Evolutionary conservation across 768 basidiomycete species (phyloP).

Genomic region (Rhizopogon rudus): DNA sequence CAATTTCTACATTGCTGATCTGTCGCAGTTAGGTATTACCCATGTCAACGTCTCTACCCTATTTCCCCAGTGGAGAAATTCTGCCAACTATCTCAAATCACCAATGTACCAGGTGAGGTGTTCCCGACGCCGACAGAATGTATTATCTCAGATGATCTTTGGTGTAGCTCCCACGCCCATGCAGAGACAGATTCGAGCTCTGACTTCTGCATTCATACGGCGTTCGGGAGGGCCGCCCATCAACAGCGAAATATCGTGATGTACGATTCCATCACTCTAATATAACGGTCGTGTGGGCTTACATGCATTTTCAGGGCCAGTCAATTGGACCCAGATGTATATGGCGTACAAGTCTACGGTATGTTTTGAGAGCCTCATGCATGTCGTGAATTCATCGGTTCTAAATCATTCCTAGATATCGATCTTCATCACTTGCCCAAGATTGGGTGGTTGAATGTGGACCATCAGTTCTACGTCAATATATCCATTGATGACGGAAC

Average conservation of each 20-base stretch:
- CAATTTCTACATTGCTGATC: background rate
- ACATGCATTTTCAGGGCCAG: background rate
- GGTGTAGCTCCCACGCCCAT: background rate
- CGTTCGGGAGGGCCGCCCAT: background rate
- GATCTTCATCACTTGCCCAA: conserved; percentile 1
- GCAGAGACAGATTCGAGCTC: background rate
- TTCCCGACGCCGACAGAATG: background rate
- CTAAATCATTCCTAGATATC: background rate
- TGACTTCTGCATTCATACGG: background rate
- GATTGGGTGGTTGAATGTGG: background rate
- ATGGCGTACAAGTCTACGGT: background rate
- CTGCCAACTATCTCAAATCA: background rate
- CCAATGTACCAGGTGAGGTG: background rate
- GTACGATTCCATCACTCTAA: background rate
- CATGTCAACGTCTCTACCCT: background rate
- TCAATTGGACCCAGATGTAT: background rate
- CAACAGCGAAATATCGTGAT: background rate
- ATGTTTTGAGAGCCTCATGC: background rate
- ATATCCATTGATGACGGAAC: background rate
- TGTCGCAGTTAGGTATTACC: background rate
- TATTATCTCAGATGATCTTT: background rate
- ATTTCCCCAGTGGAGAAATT: background rate
- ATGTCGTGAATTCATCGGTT: background rate
- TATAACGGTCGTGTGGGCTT: background rate
- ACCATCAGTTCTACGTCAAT: conserved; percentile 1